Conservation (phyloP, 2,329 filamentous ascomycete species). For the Aspergillus sp. region DNA sequence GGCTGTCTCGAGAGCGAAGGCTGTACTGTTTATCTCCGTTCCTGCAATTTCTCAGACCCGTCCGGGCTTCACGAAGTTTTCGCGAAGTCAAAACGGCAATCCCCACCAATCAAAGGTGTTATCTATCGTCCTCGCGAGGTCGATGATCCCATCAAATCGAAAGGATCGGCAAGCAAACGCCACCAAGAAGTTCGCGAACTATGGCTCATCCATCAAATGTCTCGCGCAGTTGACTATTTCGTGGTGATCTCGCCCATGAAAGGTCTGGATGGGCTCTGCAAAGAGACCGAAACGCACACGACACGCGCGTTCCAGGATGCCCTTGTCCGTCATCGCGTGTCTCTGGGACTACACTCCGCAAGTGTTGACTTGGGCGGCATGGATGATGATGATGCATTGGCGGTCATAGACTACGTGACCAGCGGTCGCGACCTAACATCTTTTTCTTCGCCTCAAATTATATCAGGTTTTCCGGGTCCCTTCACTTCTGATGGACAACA, state of each 20-base stretch:
- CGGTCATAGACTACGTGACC: background rate
- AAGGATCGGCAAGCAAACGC: too few relatives aligned
- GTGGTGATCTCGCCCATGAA: conserved; percentile 36
- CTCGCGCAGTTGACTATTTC: conserved; percentile 36
- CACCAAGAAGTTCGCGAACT: background rate
- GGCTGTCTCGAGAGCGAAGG: background rate
- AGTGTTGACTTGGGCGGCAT: conserved; percentile 27
- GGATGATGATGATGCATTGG: conserved; percentile 5
- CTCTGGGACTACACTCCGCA: conserved; percentile 21
- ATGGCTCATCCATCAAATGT: conserved; percentile 27
- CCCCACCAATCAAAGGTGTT: background rate
- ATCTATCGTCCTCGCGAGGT: background rate
- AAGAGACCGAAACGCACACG: conserved; percentile 24
- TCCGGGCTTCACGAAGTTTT: background rate
- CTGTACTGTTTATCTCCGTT: background rate
- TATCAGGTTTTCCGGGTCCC: background rate
- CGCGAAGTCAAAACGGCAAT: background rate
- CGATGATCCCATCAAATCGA: background rate
- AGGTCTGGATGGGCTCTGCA: conserved; percentile 37
- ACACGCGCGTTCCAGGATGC: conserved; percentile 34
- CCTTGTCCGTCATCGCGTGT: conserved; percentile 23
- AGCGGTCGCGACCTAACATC: background rate
- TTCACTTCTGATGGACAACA: background rate
- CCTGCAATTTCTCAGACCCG: background rate
- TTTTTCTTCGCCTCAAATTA: background rate